Base-by-base conservation (phyloP, 2,329 filamentous ascomycete genomes). In the Cryphonectria parasitica region DNA sequence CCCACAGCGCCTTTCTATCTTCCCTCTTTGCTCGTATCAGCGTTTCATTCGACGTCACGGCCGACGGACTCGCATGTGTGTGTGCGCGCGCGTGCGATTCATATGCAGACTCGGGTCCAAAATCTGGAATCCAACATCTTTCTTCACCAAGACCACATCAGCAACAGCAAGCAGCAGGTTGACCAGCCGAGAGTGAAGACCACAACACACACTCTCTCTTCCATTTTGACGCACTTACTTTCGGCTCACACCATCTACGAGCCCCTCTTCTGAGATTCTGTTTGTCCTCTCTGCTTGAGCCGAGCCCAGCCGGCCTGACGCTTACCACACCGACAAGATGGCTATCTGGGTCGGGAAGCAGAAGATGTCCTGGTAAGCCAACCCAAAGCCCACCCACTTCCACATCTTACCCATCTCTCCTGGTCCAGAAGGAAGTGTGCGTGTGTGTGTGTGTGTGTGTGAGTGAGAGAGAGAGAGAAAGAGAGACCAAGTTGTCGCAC, bases 331-430 rank as follows among this genome's bases (percentile, higher is more conserved):
- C 45, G 45, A 19, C 63, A 60, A 64, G 45, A 72, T 72, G 71
- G 71, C 71, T 22, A 72, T 72, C 65, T 72, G 71, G 71, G 71
- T 72, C 49, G 71, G 71, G 61, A 72, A 72, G 52, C 71, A 72
- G 63, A 72, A 72, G 54, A 72, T 72, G 71, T 72, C 71, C 60
- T 72, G 71, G 71, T 72, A 49, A 72, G 71, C 28, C 36, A 11
- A 58, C 15, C 39, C 28, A 19, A n/a, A 56, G 11, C 54, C 25
- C 4, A 56, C 54, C 13, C 4, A 31, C 28, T 17, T 13, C 52
- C 52, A 56, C 52, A 56, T 34, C 43, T 34, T 19, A 34, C 31
- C 25, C 28, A 15, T 56, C 49, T 10, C 22, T 63, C 39, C 15
- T 7, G 17, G 13, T 25, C 39, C n/a, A 39, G 10, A 39, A 39